Evolutionary conservation across 371 early-diverging fungal species (phyloP).

Genomic region (Mucor piriformis): DNA sequence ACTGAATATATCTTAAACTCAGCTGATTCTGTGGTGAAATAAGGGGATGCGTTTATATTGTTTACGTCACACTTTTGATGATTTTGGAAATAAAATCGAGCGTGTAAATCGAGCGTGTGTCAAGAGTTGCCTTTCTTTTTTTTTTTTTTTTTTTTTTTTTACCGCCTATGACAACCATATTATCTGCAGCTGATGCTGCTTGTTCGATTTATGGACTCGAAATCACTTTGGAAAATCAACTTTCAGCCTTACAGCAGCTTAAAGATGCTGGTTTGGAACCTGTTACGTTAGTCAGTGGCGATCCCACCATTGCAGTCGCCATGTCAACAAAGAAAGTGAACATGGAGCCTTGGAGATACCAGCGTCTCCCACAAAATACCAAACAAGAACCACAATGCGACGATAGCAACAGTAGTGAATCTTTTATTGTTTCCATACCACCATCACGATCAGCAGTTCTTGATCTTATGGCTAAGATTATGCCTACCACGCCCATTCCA

Average conservation of each 20-base stretch:
- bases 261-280: slow-evolving; percentile 5
- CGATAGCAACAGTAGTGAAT: slow-evolving; percentile 26
- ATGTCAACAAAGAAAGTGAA: slow-evolving; percentile 25
- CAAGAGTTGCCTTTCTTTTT: no score
- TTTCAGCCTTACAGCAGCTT: slow-evolving; percentile 22
- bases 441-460: slow-evolving; percentile 26
- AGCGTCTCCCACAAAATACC: slow-evolving; percentile 18
- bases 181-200: slow-evolving; percentile 25
- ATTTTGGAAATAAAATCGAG: no score
- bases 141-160: slow-evolving; percentile 15
- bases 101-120: no score
- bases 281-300: slow-evolving; percentile 21
- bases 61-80: no score
- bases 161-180: slow-evolving; percentile 22
- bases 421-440: slow-evolving; percentile 22
- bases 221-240: slow-evolving; percentile 23
- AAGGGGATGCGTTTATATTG: no score
- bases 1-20: no score
- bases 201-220: slow-evolving; percentile 29
- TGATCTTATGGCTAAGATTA: slow-evolving; percentile 24
- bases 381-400: slow-evolving; percentile 19
- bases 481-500: slow-evolving; percentile 24
- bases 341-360: slow-evolving; percentile 28
- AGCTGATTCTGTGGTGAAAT: no score
- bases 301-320: slow-evolving; percentile 25